These are phyloP conservation scores for Spiraea crenata DNA, from an alignment of 331 rosid genomes.

Conservation along the genomic window DNA sequence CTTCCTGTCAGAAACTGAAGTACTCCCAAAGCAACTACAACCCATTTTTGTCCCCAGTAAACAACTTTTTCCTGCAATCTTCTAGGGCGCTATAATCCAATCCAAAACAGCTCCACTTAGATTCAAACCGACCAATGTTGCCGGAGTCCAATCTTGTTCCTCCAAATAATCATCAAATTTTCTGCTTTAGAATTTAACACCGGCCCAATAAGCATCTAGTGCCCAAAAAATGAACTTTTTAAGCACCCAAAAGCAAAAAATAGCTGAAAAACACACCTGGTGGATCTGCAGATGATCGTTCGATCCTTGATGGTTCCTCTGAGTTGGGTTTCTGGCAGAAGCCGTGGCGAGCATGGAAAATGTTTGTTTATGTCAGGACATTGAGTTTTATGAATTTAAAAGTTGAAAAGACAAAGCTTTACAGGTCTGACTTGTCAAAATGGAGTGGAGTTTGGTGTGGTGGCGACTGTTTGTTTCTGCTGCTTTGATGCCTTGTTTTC, in stretches of 20 bases:
- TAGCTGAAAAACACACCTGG: background rate
- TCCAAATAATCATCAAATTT: background rate
- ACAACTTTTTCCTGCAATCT: background rate
- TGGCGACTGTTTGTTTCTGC: too few species aligned
- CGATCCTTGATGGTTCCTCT: background rate
- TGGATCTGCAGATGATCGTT: background rate
- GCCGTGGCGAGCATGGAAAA: background rate
- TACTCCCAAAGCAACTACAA: conserved; percentile 75
- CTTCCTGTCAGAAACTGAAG: conserved; percentile 41
- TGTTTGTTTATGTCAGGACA: background rate
- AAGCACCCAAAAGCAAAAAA: background rate
- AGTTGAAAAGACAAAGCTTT: background rate
- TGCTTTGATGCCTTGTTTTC: background rate
- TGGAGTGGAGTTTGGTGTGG: background rate
- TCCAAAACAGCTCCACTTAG: background rate
- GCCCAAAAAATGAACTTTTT: background rate
- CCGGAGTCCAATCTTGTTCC: background rate
- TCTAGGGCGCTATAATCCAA: background rate
- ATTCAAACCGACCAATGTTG: conserved; percentile 6
- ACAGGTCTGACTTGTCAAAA: background rate
- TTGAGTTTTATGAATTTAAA: background rate
- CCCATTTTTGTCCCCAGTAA: conserved; percentile 47
- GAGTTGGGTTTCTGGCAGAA: background rate
- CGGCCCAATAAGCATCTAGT: background rate
- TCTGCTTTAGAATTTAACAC: too few species aligned